These are phyloP conservation scores for Eucalyptus pauciflora DNA, from an alignment of 345 rosid species.

Conservation along the genomic window DNA sequence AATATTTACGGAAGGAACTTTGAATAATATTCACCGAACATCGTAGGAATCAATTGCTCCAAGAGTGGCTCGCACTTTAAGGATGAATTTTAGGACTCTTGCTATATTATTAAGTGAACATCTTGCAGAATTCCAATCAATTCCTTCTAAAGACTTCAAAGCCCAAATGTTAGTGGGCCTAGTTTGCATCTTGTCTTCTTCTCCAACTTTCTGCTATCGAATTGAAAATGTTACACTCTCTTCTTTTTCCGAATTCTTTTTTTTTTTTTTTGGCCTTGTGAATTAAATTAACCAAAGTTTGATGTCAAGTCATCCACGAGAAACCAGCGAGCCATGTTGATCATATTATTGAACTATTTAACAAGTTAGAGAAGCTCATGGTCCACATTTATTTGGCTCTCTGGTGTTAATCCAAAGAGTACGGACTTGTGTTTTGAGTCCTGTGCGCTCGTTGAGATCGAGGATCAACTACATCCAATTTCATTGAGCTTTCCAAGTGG, in stretches of 20 bases:
- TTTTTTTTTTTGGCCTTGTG: neutral
- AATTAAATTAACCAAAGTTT: neutral
- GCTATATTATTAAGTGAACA: neutral
- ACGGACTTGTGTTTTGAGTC: neutral
- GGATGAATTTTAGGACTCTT: neutral
- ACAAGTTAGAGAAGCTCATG: neutral
- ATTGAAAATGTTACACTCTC: neutral
- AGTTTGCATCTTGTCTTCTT: neutral
- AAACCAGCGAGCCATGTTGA: neutral
- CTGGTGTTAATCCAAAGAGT: neutral
- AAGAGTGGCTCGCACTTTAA: neutral
- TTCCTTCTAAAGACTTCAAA: neutral
- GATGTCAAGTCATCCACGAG: neutral
- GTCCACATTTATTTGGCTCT: neutral
- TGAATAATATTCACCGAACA: neutral
- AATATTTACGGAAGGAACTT: neutral
- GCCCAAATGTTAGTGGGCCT: neutral
- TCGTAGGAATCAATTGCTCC: neutral
- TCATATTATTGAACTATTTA: neutral
- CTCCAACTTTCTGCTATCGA: neutral
- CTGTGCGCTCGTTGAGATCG: neutral
- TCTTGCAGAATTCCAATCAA: neutral
- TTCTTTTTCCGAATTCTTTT: fast-evolving
- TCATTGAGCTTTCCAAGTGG: neutral
- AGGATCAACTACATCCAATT: neutral